These are phyloP conservation scores for Angomonas ambiguus DNA, from an alignment of 208 protist genomes.

Conservation along the genomic window DNA sequence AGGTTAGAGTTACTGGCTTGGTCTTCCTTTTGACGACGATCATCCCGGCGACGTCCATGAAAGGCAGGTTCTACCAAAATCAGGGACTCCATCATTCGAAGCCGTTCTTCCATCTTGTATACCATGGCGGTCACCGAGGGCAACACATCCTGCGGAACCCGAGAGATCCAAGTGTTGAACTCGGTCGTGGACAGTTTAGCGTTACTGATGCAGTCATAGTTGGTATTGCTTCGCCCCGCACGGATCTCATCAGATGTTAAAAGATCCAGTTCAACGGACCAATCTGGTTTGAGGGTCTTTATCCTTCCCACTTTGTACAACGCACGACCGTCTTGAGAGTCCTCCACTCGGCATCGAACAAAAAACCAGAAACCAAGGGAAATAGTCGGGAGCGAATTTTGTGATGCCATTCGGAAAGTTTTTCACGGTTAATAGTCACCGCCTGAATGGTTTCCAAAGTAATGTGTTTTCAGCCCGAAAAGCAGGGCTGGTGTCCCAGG, in stretches of 20 bases:
- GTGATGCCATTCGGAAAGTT: slow-evolving; percentile 90
- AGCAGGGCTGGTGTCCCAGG: slow-evolving; percentile 36
- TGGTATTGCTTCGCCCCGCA: slow-evolving; percentile 80
- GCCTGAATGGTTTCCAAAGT: slow-evolving; percentile 70
- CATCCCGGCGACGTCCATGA: slow-evolving; percentile 56
- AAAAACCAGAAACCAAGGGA: slow-evolving; percentile 83
- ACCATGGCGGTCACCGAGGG: slow-evolving; percentile 50
- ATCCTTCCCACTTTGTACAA: slow-evolving; percentile 91
- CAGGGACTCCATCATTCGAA: slow-evolving; percentile 73
- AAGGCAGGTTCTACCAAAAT: slow-evolving; percentile 81
- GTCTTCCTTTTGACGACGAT: slow-evolving; percentile 55
- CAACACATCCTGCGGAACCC: slow-evolving; percentile 54
- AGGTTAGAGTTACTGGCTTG: slow-evolving; percentile 15
- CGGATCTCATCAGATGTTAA: slow-evolving; percentile 76
- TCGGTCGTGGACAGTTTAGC: slow-evolving; percentile 68
- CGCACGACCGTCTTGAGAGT: slow-evolving; percentile 76
- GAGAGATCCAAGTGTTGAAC: slow-evolving; percentile 71
- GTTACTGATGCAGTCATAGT: slow-evolving; percentile 92
- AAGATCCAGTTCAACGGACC: slow-evolving; percentile 88
- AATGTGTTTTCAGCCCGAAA: slow-evolving; percentile 55
- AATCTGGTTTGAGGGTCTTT: slow-evolving; percentile 84
- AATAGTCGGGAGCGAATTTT: slow-evolving; percentile 82
- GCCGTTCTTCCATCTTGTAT: slow-evolving; percentile 75
- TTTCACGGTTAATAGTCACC: slow-evolving; percentile 89
- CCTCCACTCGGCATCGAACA: slow-evolving; percentile 88